Conservation (phyloP, 371 early-diverging fungal species). For the Lichtheimia ramosa region DNA sequence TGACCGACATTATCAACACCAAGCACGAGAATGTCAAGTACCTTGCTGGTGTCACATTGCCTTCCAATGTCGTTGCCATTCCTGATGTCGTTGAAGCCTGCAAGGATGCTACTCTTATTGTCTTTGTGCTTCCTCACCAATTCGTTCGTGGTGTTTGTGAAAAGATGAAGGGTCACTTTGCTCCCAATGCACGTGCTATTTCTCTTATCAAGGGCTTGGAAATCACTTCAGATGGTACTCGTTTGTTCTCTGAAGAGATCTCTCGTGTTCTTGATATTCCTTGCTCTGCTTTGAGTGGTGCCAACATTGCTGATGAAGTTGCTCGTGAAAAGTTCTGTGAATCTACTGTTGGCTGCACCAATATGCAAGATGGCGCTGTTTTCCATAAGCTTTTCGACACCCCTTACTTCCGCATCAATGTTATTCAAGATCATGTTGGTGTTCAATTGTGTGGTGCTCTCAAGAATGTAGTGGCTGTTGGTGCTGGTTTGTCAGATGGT, state of each 20-base stretch:
- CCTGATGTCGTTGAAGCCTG: constrained; percentile 80
- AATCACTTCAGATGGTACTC: constrained; percentile 66
- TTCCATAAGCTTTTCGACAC: constrained; percentile 87
- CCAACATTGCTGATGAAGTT: constrained; percentile 98
- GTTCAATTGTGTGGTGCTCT: constrained; percentile 98
- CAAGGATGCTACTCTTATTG: constrained; percentile 81
- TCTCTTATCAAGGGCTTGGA: constrained; percentile 95
- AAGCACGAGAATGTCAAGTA: constrained; percentile 95
- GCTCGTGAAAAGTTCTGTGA: constrained; percentile 95
- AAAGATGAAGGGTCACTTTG: constrained; percentile 71
- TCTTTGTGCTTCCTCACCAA: constrained; percentile 98
- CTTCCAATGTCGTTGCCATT: constrained; percentile 82
- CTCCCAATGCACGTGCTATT: constrained; percentile 78
- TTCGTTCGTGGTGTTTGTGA: constrained; percentile 85
- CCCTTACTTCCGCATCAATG: constrained; percentile 83
- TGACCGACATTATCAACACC: constrained; percentile 96
- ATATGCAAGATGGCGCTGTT: constrained; percentile 68
- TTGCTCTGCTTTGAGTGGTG: constrained; percentile 91
- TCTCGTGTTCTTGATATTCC: constrained; percentile 73
- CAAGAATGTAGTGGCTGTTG: constrained; percentile 99
- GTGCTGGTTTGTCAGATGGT: constrained; percentile 96
- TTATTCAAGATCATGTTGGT: constrained; percentile 84
- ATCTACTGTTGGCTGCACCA: constrained; percentile 87
- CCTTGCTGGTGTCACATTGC: constrained; percentile 88
- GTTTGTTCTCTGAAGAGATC: constrained; percentile 88